Evolutionary conservation across 2,329 filamentous ascomycete genomes (phyloP).

Genomic region (Fusarium liriodendri): DNA sequence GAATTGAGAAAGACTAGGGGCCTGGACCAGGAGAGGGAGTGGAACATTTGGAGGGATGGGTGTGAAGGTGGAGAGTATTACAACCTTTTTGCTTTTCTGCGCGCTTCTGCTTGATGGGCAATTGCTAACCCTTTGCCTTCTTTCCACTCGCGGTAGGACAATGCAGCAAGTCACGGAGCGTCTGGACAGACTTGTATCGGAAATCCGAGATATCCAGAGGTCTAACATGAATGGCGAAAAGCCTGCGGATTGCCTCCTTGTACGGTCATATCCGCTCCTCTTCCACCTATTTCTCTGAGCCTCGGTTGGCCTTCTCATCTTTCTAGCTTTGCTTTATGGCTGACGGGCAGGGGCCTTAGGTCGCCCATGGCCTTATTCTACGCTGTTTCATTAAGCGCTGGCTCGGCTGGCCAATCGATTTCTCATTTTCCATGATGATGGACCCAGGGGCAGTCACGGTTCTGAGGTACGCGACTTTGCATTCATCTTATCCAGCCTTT

Average conservation of each 20-base stretch:
- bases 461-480: slow-evolving; percentile 33
- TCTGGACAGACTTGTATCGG: slow-evolving; percentile 54
- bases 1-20: slow-evolving; percentile 57
- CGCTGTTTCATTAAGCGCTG: slow-evolving; percentile 60
- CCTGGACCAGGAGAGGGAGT: slow-evolving; percentile 55
- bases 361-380: slow-evolving; percentile 58
- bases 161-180: slow-evolving; percentile 52
- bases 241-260: slow-evolving; percentile 50
- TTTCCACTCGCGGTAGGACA: slow-evolving; percentile 35
- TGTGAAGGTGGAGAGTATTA: slow-evolving; percentile 66
- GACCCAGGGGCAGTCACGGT: slow-evolving; percentile 56
- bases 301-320: background rate
- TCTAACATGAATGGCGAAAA: slow-evolving; percentile 54
- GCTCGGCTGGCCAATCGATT: slow-evolving; percentile 55
- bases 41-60: slow-evolving; percentile 70
- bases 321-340: background rate
- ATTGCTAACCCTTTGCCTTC: background rate
- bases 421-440: slow-evolving; percentile 55
- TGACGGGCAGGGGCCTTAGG: slow-evolving; percentile 16
- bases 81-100: slow-evolving; percentile 7
- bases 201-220: slow-evolving; percentile 54
- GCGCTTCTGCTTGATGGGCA: background rate
- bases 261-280: slow-evolving; percentile 10
- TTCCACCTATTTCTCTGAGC: background rate
- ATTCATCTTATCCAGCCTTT: background rate